Evolutionary conservation across 257 asterid species (phyloP), one percentile per base, ranked within the genome.

Genomic region (Solanum paucissectum): DNA sequence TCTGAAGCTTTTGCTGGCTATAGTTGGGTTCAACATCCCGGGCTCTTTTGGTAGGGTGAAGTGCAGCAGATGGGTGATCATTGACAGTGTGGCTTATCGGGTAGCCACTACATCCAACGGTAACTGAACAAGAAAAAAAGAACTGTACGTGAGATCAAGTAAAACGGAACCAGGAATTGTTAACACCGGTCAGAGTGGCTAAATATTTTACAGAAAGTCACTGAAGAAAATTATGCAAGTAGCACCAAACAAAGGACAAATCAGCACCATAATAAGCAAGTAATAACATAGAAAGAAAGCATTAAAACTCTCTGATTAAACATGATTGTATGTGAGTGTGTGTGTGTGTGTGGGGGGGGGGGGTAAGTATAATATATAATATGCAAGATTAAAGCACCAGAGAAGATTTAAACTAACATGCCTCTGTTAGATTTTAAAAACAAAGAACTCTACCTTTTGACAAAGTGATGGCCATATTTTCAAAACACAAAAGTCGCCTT

Each of bases 1-100:
- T 88, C 71, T 87, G 93, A 87, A 92, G 94, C 88, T 91, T 93
- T 83, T 93, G 98, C 89, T 90, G 95, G 88, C 90, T 83, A 58
- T 76, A 89, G 72, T 87, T 27, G 11, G 92, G 88, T 10, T 94
- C 94, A 12, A 90, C 90, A 82, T 91, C 95, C 86, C 92, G 76
- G 85, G 86, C 90, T 90, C 92, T 88, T 89, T 90, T 92, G 82
- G 89, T 88, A 25, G 90, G 88, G 68, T 82, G 92, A 88, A 86
- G 89, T n/a, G 86, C 84, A 42, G 88, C 76, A 58, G 93, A 86
- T 34, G 88, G 87, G 18, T 90, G 91, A 87, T 92, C 91, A 87
- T 88, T 92, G 9, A 81, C 90, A 12, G 85, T 62, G 76, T 84
- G 88, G 88, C 91, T 93, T 52, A 77, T 36, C 84, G 91, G 90